Base-by-base conservation (phyloP, 208 protist species). In the Trypanosoma cruzi region DNA sequence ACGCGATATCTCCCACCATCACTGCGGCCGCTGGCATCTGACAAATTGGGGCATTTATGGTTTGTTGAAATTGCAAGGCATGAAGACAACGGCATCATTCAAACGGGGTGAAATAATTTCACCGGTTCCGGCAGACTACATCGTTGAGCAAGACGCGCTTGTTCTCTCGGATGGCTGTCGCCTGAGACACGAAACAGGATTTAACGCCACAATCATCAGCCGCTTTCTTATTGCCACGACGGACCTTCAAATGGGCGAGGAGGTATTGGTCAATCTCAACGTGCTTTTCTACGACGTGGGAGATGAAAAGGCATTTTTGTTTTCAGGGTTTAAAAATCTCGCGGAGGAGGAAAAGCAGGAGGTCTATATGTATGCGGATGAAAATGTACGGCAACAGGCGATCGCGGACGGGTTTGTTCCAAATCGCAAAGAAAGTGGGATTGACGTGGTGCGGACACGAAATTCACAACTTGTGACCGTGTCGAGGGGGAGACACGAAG, bases 171-270 rank as follows among this genome's bases (percentile, higher is more conserved):
- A 84, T 36, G 85, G 77, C 29, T 64, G 71, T 37, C 71, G 64
- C 18, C 62, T 91, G 0, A 72, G 53, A n/a, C 84, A 92, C 64
- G 67, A 65, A 31, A 64, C 73, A 5, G 46, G 80, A 36, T 92
- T 89, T 55, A 95, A 95, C 67, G 89, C 79, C 44, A 84, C 84
- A 36, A 78, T 95, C 62, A 85, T 95, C 77, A 88, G 80, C 64
- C 75, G 84, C 73, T 95, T 92, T 53, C 68, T 95, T 58, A 82
- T 92, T 37, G 84, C 89, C 24, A 71, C 80, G 32, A 68, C 80
- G 59, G 59, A 77, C 8, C 48, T 92, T 37, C 22, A 20, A 29
- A 59, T 14, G 28, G 86, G 79, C 53, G 76, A 82, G 6, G 78
- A 79, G 37, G 77, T 95, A 13, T 20, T 79, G 26, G 69, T 92